Conservation (phyloP, 805 yeast species). For the Lachancea mirantina region DNA sequence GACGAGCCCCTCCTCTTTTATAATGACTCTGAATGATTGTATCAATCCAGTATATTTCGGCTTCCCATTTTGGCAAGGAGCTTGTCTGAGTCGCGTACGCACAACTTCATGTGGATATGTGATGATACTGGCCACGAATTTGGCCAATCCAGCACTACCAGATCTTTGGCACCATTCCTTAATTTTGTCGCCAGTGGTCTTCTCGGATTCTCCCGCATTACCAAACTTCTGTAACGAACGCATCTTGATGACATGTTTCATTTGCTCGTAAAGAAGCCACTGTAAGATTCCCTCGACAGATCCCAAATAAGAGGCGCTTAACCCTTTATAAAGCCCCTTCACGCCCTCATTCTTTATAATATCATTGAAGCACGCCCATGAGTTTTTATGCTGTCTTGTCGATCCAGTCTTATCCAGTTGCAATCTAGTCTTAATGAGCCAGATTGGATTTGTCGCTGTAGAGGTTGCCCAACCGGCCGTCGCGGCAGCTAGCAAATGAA, state of each 20-base stretch:
- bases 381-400: slow-evolving; percentile 62
- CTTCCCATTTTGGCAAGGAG: slow-evolving; percentile 72
- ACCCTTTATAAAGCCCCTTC: slow-evolving; percentile 76
- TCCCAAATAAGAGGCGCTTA: slow-evolving; percentile 90
- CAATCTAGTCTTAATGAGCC: slow-evolving; percentile 91
- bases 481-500: slow-evolving; percentile 81
- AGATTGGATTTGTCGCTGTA: slow-evolving; percentile 95
- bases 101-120: slow-evolving; percentile 98
- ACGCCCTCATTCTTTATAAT: slow-evolving; percentile 74
- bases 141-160: slow-evolving; percentile 96
- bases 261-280: slow-evolving; percentile 95
- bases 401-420: slow-evolving; percentile 75
- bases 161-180: slow-evolving; percentile 93
- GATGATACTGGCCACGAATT: slow-evolving; percentile 81
- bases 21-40: slow-evolving; percentile 78
- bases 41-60: slow-evolving; percentile 85
- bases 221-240: slow-evolving; percentile 35
- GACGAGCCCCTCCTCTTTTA: slow-evolving; percentile 85
- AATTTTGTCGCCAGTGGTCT: slow-evolving; percentile 50
- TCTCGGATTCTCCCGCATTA: slow-evolving; percentile 29
- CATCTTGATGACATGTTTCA: slow-evolving; percentile 65
- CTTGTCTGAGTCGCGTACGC: slow-evolving; percentile 91
- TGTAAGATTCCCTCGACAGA: slow-evolving; percentile 88
- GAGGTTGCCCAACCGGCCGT: slow-evolving; percentile 91
- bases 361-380: slow-evolving; percentile 73